A percentile compares a stretch with the other conserved stretches of the same genome.
Conservation (phyloP, 2,329 filamentous ascomycete genomes). For the Claviceps sp. region DNA sequence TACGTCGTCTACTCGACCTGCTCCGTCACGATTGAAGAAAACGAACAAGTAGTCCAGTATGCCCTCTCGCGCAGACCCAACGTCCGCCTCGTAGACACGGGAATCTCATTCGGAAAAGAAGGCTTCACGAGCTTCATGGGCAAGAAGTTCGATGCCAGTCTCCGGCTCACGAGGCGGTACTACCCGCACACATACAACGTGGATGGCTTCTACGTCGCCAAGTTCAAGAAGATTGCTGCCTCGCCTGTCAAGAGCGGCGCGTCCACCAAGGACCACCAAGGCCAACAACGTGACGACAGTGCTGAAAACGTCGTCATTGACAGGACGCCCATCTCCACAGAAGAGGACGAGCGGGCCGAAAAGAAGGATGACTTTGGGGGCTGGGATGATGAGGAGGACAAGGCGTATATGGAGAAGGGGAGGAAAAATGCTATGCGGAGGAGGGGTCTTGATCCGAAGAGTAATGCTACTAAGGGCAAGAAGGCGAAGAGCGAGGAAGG, state of each 20-base stretch:
- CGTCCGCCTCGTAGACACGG: conserved; percentile 83
- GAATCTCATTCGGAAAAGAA: conserved; percentile 78
- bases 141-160: conserved; percentile 77
- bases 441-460: conserved; percentile 60
- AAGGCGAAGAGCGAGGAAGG: not conserved
- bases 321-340: conserved; percentile 49
- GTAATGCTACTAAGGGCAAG: conserved; percentile 21
- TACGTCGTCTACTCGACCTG: conserved; percentile 97
- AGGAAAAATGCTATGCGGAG: conserved; percentile 60
- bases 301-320: conserved; percentile 38
- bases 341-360: conserved; percentile 24
- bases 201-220: conserved; percentile 96
- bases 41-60: conserved; percentile 85
- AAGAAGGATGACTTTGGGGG: conserved; percentile 50
- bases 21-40: conserved; percentile 83
- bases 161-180: conserved; percentile 73
- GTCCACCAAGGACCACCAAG: not conserved
- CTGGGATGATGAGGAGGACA: conserved; percentile 63
- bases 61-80: conserved; percentile 85
- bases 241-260: conserved; percentile 42
- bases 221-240: conserved; percentile 84
- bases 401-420: conserved; percentile 58
- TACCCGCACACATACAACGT: conserved; percentile 91
- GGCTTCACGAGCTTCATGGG: conserved; percentile 85
- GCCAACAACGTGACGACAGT: not conserved